phyloP scores from a whole-genome alignment of 768 basidiomycete genomes.

The Ramaria sp. region DNA sequence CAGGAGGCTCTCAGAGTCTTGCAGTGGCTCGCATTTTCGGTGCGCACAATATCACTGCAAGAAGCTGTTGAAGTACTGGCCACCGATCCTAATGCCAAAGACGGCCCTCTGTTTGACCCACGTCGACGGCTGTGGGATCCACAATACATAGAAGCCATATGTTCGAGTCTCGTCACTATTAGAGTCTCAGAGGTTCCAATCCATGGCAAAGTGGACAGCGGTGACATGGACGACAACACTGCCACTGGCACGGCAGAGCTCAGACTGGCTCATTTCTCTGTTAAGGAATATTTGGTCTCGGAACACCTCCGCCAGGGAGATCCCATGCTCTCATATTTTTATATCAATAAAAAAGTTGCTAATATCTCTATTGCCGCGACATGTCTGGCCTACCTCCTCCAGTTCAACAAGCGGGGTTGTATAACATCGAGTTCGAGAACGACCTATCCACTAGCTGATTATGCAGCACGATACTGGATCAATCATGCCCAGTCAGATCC shows the following conservation, averaged over 20 bases:
- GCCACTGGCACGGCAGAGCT: not conserved
- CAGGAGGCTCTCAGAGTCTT: slow-evolving; percentile 12
- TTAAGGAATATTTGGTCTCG: not conserved
- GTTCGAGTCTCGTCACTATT: slow-evolving; percentile 11
- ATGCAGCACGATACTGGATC: not conserved
- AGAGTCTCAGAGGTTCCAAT: not conserved
- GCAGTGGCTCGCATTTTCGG: slow-evolving; percentile 14
- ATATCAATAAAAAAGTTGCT: not conserved
- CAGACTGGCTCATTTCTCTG: not conserved
- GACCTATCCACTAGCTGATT: not conserved
- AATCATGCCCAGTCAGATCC: not conserved
- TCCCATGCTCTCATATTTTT: not conserved
- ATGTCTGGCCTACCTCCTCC: not conserved
- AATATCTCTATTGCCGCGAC: not conserved
- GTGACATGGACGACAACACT: too few species aligned
- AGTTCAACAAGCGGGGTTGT: not conserved
- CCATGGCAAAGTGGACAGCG: not conserved
- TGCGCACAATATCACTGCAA: slow-evolving; percentile 12
- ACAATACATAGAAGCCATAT: slow-evolving; percentile 8
- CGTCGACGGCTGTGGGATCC: slow-evolving; percentile 3
- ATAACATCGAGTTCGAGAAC: not conserved
- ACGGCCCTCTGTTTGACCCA: slow-evolving; percentile 1
- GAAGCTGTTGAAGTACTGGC: slow-evolving; percentile 17
- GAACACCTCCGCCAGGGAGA: not conserved
- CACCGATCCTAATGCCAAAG: slow-evolving; percentile 9